Conservation (phyloP, 2,329 filamentous ascomycete genomes). For the Ustulina deusta region DNA sequence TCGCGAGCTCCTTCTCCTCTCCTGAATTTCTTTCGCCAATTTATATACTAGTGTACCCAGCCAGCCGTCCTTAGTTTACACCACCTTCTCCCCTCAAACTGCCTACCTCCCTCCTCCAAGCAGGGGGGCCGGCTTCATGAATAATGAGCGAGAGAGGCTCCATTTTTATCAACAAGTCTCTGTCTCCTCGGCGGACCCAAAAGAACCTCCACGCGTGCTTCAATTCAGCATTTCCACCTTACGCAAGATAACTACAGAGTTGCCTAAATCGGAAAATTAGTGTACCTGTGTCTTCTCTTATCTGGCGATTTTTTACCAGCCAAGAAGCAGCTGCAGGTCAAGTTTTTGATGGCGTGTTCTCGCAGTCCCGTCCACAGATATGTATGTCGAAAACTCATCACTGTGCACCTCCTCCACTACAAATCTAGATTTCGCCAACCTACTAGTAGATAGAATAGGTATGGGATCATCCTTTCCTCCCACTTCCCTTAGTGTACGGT, state of each 20-base stretch:
- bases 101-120: too few relatives aligned
- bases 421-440: too few relatives aligned
- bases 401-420: neutral
- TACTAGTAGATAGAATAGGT: too few relatives aligned
- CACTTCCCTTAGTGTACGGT: too few relatives aligned
- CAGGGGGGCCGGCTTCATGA: neutral
- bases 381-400: neutral
- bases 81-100: neutral
- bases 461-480: too few relatives aligned
- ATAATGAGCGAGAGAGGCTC: neutral
- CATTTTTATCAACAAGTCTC: neutral
- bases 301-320: neutral
- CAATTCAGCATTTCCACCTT: neutral
- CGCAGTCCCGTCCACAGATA: neutral
- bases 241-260: neutral
- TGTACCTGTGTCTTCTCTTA: neutral
- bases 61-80: neutral
- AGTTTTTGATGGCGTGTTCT: neutral
- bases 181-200: too few relatives aligned
- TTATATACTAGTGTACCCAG: neutral
- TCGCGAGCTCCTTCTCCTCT: neutral
- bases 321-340: neutral
- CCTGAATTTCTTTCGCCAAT: neutral
- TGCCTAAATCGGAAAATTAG: conserved; percentile 22
- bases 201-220: neutral